phyloP scores from a whole-genome alignment of 73 alveolate species.

The Tetrahymena elliotti region DNA sequence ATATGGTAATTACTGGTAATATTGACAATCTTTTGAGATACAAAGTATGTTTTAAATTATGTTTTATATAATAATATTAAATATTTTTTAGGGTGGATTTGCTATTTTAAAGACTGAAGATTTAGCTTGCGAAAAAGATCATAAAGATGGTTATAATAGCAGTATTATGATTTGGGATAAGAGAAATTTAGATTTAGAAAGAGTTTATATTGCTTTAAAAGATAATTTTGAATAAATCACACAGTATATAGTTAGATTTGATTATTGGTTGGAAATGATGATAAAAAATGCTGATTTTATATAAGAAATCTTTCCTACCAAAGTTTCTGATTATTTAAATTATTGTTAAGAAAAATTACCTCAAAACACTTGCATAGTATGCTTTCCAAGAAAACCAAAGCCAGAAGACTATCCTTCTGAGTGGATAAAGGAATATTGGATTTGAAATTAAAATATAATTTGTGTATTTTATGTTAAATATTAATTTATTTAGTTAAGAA shows the following conservation, averaged over 20 bases:
- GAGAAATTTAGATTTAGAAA: constrained; percentile 39
- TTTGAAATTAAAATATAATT: neutral
- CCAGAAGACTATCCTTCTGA: constrained; percentile 65
- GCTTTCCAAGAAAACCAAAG: constrained; percentile 75
- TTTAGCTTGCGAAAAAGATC: constrained; percentile 50
- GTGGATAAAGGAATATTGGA: constrained; percentile 59
- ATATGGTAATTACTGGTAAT: constrained; percentile 64
- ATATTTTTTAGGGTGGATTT: constrained; percentile 40
- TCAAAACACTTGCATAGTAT: constrained; percentile 58
- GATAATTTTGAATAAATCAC: constrained; percentile 32
- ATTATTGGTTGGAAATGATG: constrained; percentile 64
- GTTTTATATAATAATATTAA: neutral
- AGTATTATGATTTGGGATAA: constrained; percentile 51
- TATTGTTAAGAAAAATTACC: constrained; percentile 61
- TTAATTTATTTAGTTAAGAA: neutral
- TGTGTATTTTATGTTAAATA: neutral
- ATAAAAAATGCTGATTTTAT: constrained; percentile 45
- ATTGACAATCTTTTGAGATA: constrained; percentile 36
- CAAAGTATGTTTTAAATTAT: neutral
- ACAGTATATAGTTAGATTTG: constrained; percentile 57
- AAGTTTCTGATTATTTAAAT: constrained; percentile 44
- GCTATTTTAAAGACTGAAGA: constrained; percentile 59
- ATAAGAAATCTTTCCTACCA: constrained; percentile 42
- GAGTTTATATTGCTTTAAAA: constrained; percentile 34
- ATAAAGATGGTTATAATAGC: constrained; percentile 59